Conservation (phyloP, 1,139 yeast species). For the Meyerozyma carpophila region DNA sequence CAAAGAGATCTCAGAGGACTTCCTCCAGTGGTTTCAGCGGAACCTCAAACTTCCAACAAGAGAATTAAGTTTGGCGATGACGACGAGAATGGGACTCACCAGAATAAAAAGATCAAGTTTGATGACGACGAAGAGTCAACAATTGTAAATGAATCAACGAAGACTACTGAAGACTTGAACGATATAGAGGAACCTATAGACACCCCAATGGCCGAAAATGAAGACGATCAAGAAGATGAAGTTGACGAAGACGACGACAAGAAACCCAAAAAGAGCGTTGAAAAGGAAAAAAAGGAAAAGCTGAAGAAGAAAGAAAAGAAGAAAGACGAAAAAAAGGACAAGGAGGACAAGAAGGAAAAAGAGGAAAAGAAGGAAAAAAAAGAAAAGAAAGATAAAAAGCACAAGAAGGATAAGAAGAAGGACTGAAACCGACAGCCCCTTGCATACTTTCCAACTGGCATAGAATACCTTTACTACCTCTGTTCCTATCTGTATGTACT, state of each 20-base stretch:
- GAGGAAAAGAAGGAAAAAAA: slow-evolving; percentile 12
- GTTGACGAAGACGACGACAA: slow-evolving; percentile 5
- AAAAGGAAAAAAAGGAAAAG: slow-evolving; percentile 1
- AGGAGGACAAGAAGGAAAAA: slow-evolving; percentile 22
- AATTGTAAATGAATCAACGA: not conserved
- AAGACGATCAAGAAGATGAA: slow-evolving; percentile 8
- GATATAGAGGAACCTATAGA: not conserved
- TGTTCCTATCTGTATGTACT: not conserved
- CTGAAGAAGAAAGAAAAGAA: slow-evolving; percentile 3
- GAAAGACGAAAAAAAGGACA: slow-evolving; percentile 25
- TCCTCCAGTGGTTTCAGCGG: slow-evolving; percentile 45
- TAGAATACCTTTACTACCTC: not conserved
- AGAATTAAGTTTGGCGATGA: slow-evolving; percentile 21
- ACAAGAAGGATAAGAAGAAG: slow-evolving; percentile 4
- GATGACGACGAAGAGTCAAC: slow-evolving; percentile 16
- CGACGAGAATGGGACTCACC: slow-evolving; percentile 11
- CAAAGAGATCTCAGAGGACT: slow-evolving; percentile 72
- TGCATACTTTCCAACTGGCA: too few species aligned
- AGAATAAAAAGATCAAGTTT: slow-evolving; percentile 23
- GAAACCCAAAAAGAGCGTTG: slow-evolving; percentile 2
- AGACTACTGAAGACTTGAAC: not conserved
- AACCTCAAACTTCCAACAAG: slow-evolving; percentile 17
- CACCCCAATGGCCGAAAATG: not conserved
- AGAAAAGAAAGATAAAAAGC: slow-evolving; percentile 11
- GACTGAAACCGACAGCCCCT: not conserved